Conservation (phyloP, 768 basidiomycete genomes). For the Mycena vitilis region DNA sequence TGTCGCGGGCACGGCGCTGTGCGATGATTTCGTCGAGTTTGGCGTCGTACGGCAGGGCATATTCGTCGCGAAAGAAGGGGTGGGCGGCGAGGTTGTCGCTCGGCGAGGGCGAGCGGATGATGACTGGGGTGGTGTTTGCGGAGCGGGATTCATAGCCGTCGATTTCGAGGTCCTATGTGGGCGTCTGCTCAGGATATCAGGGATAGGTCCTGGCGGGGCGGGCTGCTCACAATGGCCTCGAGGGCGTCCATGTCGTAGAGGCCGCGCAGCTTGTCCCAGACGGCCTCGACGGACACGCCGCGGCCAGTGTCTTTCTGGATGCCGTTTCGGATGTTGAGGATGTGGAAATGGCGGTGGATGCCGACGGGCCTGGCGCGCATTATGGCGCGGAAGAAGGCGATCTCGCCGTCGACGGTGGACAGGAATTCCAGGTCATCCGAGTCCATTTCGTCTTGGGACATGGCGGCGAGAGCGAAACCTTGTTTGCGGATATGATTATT, state of each 20-base stretch:
- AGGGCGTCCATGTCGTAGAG: slow-evolving; percentile 84
- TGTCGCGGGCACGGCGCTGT: slow-evolving; percentile 70
- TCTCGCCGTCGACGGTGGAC: slow-evolving; percentile 83
- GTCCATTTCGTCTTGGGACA: slow-evolving; percentile 34
- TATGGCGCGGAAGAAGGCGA: slow-evolving; percentile 85
- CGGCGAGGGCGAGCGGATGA: slow-evolving; percentile 74
- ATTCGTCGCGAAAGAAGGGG: slow-evolving; percentile 83
- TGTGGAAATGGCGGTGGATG: slow-evolving; percentile 84
- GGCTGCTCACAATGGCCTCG: slow-evolving; percentile 71
- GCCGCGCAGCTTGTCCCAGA: slow-evolving; percentile 79
- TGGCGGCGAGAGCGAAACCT: not conserved
- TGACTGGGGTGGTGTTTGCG: slow-evolving; percentile 56
- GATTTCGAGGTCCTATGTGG: slow-evolving; percentile 55
- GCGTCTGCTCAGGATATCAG: slow-evolving; percentile 34
- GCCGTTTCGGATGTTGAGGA: slow-evolving; percentile 77
- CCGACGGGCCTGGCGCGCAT: slow-evolving; percentile 88
- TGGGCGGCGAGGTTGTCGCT: slow-evolving; percentile 75
- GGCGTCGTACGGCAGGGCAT: slow-evolving; percentile 68
- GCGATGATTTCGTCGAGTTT: slow-evolving; percentile 69
- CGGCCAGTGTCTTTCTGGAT: slow-evolving; percentile 80
- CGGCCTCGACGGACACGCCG: slow-evolving; percentile 65
- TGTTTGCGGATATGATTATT: slow-evolving; percentile 2
- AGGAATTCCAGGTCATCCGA: slow-evolving; percentile 57
- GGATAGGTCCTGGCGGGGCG: slow-evolving; percentile 22
- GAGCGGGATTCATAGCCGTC: slow-evolving; percentile 61